Evolutionary conservation across 768 basidiomycete species (phyloP).

Genomic region (Phylloporus sp.): DNA sequence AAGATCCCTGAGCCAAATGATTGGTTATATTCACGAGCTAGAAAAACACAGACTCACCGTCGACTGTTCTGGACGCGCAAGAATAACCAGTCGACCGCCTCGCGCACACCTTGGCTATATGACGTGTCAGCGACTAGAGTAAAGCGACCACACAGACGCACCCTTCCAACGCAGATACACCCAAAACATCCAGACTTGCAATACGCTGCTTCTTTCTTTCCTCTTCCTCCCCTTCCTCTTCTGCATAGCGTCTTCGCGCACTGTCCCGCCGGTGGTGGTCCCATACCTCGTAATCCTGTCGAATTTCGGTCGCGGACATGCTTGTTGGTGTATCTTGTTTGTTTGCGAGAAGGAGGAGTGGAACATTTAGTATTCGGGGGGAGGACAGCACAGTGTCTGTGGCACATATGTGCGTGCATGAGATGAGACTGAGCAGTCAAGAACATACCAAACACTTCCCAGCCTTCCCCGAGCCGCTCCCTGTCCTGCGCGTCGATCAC

Average conservation of each 20-base stretch:
- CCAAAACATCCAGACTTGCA: slow-evolving; percentile 85
- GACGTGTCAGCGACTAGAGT: not conserved
- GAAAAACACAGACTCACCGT: slow-evolving; percentile 37
- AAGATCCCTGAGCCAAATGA: slow-evolving; percentile 14
- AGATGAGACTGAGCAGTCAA: not conserved
- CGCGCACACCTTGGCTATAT: slow-evolving; percentile 77
- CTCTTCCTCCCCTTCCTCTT: slow-evolving; percentile 44
- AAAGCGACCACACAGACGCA: slow-evolving; percentile 31
- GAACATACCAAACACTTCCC: slow-evolving; percentile 93
- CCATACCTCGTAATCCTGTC: slow-evolving; percentile 87
- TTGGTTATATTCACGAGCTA: not conserved
- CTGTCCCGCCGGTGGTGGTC: slow-evolving; percentile 71
- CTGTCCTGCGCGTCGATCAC: slow-evolving; percentile 92
- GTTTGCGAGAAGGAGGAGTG: slow-evolving; percentile 89
- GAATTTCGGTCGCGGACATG: slow-evolving; percentile 85
- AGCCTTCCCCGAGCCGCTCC: slow-evolving; percentile 86
- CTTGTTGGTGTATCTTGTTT: slow-evolving; percentile 86
- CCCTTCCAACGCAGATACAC: slow-evolving; percentile 90
- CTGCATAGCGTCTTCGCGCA: slow-evolving; percentile 51
- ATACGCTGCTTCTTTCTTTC: slow-evolving; percentile 50
- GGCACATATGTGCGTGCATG: not conserved
- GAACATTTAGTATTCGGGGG: slow-evolving; percentile 86
- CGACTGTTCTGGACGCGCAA: slow-evolving; percentile 89
- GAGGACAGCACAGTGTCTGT: slow-evolving; percentile 81
- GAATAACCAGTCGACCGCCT: slow-evolving; percentile 93